Conservation (phyloP, 2,329 filamentous ascomycete genomes). For the Didymella pomorum region DNA sequence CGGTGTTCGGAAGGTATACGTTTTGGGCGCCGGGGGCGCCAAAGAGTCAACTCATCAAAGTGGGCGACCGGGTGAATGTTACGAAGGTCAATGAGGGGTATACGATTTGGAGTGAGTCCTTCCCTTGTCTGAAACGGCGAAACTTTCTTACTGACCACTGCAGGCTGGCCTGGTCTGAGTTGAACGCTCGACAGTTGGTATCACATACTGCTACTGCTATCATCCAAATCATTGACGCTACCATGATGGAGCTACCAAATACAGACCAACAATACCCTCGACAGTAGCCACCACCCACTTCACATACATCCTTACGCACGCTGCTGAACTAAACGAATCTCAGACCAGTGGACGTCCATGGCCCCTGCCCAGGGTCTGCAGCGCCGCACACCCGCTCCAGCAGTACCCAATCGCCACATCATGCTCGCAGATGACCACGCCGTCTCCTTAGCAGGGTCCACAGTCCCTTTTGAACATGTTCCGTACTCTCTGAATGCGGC, state of each 20-base stretch:
- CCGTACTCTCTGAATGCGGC: neutral
- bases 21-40: constrained; percentile 46
- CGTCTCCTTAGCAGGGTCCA: neutral
- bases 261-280: neutral
- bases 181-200: neutral
- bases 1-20: constrained; percentile 59
- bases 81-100: constrained; percentile 50
- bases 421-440: neutral
- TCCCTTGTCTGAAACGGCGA: too few relatives aligned
- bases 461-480: too few relatives aligned
- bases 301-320: neutral
- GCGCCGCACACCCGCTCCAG: constrained; percentile 1
- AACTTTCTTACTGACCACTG: neutral
- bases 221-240: neutral
- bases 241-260: neutral
- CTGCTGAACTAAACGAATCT: neutral
- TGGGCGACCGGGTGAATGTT: constrained; percentile 57
- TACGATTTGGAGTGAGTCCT: constrained; percentile 54
- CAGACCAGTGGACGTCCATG: neutral
- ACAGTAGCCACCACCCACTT: too few relatives aligned
- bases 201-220: neutral
- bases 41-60: constrained; percentile 30
- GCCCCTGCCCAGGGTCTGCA: neutral
- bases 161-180: constrained; percentile 17
- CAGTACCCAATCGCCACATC: constrained; percentile 10